Evolutionary conservation across 1,284 basidiomycete genomes (phyloP).

Genomic region (Tilletia walkeri): DNA sequence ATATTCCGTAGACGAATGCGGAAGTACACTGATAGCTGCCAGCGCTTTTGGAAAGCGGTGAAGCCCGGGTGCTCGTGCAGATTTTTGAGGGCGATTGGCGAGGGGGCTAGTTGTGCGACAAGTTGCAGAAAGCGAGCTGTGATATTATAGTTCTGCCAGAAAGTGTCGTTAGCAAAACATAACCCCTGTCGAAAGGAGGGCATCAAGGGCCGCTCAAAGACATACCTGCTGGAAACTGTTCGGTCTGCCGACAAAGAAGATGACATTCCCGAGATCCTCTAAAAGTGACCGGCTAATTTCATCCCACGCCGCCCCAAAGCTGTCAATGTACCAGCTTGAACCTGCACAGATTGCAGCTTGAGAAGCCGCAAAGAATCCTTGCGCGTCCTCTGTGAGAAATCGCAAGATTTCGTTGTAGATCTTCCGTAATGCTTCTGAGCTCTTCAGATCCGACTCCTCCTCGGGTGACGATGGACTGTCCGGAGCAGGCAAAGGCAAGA

Average conservation of each 20-base stretch:
- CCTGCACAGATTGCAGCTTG: conserved; percentile 17
- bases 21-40: conserved; percentile 96
- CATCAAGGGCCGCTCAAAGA: neutral
- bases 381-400: conserved; percentile 73
- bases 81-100: conserved; percentile 44
- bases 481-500: neutral
- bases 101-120: conserved; percentile 78
- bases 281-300: conserved; percentile 75
- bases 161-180: conserved; percentile 61
- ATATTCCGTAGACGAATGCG: conserved; percentile 97
- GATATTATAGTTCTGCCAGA: conserved; percentile 71
- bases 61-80: conserved; percentile 68
- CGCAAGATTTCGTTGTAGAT: conserved; percentile 78
- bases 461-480: neutral
- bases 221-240: conserved; percentile 69
- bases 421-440: conserved; percentile 31
- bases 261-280: conserved; percentile 73
- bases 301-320: conserved; percentile 73
- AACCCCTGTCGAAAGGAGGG: too few species aligned
- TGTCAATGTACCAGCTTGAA: conserved; percentile 23
- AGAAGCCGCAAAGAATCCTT: conserved; percentile 64
- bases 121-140: conserved; percentile 65
- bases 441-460: neutral
- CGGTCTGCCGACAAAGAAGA: conserved; percentile 87
- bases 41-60: conserved; percentile 73